phyloP scores from a whole-genome alignment of 116 monocot genomes.

The Cymodocea nodosa region DNA sequence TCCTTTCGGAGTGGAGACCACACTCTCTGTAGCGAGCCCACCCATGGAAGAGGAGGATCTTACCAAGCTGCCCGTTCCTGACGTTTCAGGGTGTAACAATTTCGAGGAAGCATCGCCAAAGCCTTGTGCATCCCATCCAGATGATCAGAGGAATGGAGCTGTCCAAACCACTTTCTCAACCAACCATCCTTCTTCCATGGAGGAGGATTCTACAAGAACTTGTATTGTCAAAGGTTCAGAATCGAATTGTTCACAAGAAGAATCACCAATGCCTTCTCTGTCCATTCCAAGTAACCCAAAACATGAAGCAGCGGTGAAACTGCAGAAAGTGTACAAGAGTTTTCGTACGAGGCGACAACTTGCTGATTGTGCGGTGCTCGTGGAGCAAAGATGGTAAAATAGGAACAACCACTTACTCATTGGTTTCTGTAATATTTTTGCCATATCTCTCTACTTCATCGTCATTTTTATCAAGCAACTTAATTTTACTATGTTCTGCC shows the following conservation, averaged over 20 bases:
- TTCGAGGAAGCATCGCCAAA: not conserved
- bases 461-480: no score
- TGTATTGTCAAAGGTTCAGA: not conserved
- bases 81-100: not conserved
- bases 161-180: not conserved
- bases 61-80: not conserved
- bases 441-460: no score
- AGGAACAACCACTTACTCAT: not conserved
- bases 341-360: constrained; percentile 89
- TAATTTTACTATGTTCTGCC: not conserved
- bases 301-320: constrained; percentile 69
- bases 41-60: constrained; percentile 5
- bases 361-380: constrained; percentile 90
- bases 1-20: constrained; percentile 23
- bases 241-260: not conserved
- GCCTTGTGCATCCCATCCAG: not conserved
- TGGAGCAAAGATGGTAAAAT: constrained; percentile 73
- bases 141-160: not conserved
- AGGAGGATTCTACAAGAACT: not conserved
- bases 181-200: not conserved
- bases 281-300: not conserved
- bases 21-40: constrained; percentile 18
- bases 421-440: no score
- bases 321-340: constrained; percentile 94
- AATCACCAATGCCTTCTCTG: not conserved